phyloP scores from a whole-genome alignment of 2,329 filamentous ascomycete species.

The Trichoderma atrobrunneum region DNA sequence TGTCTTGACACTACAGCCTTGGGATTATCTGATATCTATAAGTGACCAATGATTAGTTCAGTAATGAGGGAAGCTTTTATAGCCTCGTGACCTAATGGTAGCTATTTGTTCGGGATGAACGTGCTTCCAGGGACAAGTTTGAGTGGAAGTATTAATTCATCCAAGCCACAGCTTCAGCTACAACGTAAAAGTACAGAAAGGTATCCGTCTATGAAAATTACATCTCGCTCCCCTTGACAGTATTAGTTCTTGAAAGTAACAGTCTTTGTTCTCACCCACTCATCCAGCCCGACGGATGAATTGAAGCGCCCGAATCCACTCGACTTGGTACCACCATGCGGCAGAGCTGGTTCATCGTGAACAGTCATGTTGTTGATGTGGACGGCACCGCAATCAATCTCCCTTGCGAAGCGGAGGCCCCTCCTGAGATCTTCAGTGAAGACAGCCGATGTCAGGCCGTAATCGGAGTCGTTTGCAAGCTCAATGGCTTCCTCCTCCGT shows the following conservation, averaged over 20 bases:
- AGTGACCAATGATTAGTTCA: neutral
- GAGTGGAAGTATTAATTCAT: neutral
- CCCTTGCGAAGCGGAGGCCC: slow-evolving; percentile 57
- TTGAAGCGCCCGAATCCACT: slow-evolving; percentile 65
- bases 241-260: slow-evolving; percentile 52
- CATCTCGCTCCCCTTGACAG: neutral
- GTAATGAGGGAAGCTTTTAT: neutral
- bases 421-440: slow-evolving; percentile 67
- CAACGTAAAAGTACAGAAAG: neutral
- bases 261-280: slow-evolving; percentile 63
- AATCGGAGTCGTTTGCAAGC: slow-evolving; percentile 79
- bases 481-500: slow-evolving; percentile 68
- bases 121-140: neutral
- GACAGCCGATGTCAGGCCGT: slow-evolving; percentile 68
- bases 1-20: neutral
- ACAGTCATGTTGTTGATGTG: slow-evolving; percentile 66
- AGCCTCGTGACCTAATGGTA: neutral
- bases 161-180: neutral
- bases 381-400: slow-evolving; percentile 64
- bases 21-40: neutral
- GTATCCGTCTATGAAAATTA: neutral
- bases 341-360: slow-evolving; percentile 61
- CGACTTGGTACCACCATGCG: slow-evolving; percentile 64
- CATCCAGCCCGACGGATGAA: slow-evolving; percentile 49
- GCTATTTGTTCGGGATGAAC: neutral